phyloP scores from a whole-genome alignment of 768 basidiomycete species.

The Psilocybe subaeruginosa region DNA sequence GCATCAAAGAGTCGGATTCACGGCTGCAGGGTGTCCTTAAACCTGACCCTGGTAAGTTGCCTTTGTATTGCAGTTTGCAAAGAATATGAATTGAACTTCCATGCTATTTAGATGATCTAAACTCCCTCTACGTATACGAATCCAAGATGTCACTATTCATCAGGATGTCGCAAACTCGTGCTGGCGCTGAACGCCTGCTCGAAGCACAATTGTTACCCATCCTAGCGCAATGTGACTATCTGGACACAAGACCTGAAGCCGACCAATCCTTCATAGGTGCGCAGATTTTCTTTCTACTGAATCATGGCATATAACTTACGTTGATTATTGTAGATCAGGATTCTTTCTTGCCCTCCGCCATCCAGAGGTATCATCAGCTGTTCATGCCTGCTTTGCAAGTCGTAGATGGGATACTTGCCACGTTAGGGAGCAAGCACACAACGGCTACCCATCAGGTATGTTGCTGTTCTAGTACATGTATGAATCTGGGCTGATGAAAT shows the following conservation, averaged over 20 bases:
- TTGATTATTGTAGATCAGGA: conserved; percentile 60
- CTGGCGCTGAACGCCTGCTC: conserved; percentile 84
- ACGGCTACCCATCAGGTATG: conserved; percentile 72
- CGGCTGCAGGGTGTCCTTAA: conserved; percentile 77
- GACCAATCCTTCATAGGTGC: conserved; percentile 83
- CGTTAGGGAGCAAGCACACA: conserved; percentile 69
- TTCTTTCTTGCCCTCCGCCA: conserved; percentile 85
- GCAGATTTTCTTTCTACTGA: conserved; percentile 17
- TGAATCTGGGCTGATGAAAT: not conserved
- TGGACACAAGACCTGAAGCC: conserved; percentile 83
- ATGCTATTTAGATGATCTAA: conserved; percentile 71
- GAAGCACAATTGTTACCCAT: conserved; percentile 76
- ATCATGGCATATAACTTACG: not conserved
- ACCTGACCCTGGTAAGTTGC: conserved; percentile 82
- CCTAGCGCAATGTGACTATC: conserved; percentile 83
- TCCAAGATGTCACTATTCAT: conserved; percentile 91
- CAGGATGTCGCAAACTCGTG: conserved; percentile 79
- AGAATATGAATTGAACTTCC: not conserved
- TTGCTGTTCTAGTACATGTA: not conserved
- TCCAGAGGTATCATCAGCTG: conserved; percentile 90
- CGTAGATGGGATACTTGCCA: conserved; percentile 74
- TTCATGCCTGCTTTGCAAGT: conserved; percentile 88
- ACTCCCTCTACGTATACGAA: conserved; percentile 92
- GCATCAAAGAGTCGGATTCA: conserved; percentile 81
- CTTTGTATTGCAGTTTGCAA: not conserved